Evolutionary conservation across 2,329 filamentous ascomycete species (phyloP), one percentile per base, ranked within the genome.

Genomic region (Botrytis fabae): DNA sequence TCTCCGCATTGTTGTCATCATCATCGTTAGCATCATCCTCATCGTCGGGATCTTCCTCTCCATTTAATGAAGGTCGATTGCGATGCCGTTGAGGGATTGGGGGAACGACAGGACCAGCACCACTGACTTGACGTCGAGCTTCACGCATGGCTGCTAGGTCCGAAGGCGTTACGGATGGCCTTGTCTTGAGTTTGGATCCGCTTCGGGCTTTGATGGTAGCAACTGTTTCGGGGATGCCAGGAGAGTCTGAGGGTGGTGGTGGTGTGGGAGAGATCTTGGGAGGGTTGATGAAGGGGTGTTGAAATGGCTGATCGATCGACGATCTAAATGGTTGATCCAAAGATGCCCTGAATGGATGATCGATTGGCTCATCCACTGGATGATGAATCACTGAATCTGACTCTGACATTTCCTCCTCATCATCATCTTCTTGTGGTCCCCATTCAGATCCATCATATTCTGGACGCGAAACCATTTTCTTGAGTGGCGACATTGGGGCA

Each of bases 331-430:
- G 64, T 57, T 40, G 64, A 57, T 68, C 64, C 38, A 68, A 20
- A 28, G 64, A 68, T 28, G 64, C 64, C 32, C 64, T 68, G 35
- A 68, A 68, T 22, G 64, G 64, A 28, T 57, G 64, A 32, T 68
- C 64, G 16, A 68, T 68, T 42, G 64, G 64, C 20, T 54, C 46
- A 42, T 68, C 48, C 14, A 68, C 46, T 7, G 64, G 64, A 79
- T 95, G 93, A 75, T 93, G 92, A 76, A 98, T 95, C 35, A 98
- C 95, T 10, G 95, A 98, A 68, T 94, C 93, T 12, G 94, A 97
- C 48, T 90, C 88, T 16, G 90, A 89, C 75, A 92, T 90, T 4
- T 73, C 66, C 14, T 54, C 78, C 9, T 54, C 78, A 28, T 83
- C 82, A 1, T 88, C 84, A 1, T 87, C 85, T 71, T 84, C 86